Conservation (phyloP, 148 eudicot genomes). For the Heliamphora exappendiculata region DNA sequence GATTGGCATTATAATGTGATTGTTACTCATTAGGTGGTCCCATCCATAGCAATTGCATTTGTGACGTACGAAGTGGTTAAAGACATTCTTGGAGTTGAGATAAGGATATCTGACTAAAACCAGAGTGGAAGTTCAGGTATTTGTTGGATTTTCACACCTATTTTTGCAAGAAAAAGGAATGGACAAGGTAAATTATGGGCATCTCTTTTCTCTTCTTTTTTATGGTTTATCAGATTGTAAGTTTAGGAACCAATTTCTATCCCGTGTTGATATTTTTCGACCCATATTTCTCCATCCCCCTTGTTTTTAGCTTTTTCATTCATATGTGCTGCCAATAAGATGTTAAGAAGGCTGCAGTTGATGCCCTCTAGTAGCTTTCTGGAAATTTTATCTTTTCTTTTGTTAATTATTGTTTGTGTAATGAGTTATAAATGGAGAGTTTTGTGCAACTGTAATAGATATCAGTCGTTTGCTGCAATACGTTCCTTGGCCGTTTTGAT, state of each 20-base stretch:
- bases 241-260: constrained; percentile 6
- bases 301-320: constrained; percentile 8
- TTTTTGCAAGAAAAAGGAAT: constrained; percentile 7
- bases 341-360: neutral
- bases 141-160: constrained; percentile 3
- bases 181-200: constrained; percentile 4
- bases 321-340: constrained; percentile 13
- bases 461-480: neutral
- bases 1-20: neutral
- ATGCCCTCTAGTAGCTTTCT: constrained; percentile 9
- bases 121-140: constrained; percentile 1
- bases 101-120: constrained; percentile 72
- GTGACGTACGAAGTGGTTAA: constrained; percentile 79
- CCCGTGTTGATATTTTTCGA: constrained; percentile 7
- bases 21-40: constrained; percentile 61
- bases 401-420: neutral
- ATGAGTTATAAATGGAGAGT: neutral
- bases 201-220: neutral
- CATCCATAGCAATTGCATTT: constrained; percentile 80
- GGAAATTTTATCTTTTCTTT: constrained; percentile 4
- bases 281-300: constrained; percentile 6
- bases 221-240: neutral
- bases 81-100: constrained; percentile 80
- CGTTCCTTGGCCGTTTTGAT: neutral
- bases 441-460: neutral